Evolutionary conservation across 768 basidiomycete genomes (phyloP).

Genomic region (Kwoniella pini): DNA sequence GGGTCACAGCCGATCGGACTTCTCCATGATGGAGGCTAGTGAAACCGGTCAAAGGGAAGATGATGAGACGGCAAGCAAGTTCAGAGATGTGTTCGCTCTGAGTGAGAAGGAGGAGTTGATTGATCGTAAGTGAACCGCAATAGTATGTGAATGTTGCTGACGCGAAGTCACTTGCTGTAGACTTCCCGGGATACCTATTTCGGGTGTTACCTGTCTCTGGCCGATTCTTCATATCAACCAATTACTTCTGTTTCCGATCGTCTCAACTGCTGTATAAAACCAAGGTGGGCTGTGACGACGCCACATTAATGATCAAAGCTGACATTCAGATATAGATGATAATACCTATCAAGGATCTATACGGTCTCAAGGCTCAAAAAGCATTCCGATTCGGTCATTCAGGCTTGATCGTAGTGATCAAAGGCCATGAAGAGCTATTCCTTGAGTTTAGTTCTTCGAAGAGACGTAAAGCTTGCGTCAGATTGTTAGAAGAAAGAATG

Average conservation of each 20-base stretch:
- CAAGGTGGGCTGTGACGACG: slow-evolving; percentile 61
- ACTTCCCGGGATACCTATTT: slow-evolving; percentile 86
- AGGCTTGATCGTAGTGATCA: slow-evolving; percentile 85
- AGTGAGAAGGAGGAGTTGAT: slow-evolving; percentile 82
- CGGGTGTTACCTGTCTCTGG: slow-evolving; percentile 87
- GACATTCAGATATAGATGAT: slow-evolving; percentile 70
- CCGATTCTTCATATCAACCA: slow-evolving; percentile 84
- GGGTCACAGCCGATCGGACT: slow-evolving; percentile 58
- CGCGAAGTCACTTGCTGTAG: slow-evolving; percentile 61
- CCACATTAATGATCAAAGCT: slow-evolving; percentile 1
- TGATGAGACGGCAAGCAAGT: slow-evolving; percentile 65
- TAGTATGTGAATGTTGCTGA: too few relatives aligned
- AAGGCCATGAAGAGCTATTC: slow-evolving; percentile 96
- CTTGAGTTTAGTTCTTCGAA: slow-evolving; percentile 86
- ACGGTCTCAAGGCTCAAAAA: slow-evolving; percentile 78
- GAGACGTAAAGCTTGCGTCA: slow-evolving; percentile 74
- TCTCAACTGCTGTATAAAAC: slow-evolving; percentile 79
- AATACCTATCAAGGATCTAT: slow-evolving; percentile 82
- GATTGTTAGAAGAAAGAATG: slow-evolving; percentile 74
- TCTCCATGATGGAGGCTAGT: slow-evolving; percentile 78
- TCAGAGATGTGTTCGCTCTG: slow-evolving; percentile 77
- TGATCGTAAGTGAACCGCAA: slow-evolving; percentile 80
- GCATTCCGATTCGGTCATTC: slow-evolving; percentile 87
- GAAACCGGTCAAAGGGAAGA: slow-evolving; percentile 56
- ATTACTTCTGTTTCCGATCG: slow-evolving; percentile 93